Conservation (phyloP, 1,139 yeast genomes). For the Keqinozyma sinolaborantium region DNA sequence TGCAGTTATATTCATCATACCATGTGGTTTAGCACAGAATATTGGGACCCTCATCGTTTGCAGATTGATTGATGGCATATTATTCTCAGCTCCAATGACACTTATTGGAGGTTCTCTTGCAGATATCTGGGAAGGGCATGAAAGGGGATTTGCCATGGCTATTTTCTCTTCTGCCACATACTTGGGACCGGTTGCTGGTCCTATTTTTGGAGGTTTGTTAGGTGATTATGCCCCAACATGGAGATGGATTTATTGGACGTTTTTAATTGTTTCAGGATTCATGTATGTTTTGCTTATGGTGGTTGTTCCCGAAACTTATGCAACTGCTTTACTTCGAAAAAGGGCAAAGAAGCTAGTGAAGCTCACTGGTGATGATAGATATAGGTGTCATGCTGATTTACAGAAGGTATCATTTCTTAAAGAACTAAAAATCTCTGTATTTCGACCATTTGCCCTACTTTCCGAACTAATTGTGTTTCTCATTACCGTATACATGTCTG, state of each 20-base stretch:
- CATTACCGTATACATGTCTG: conserved; percentile 54
- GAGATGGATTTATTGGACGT: conserved; percentile 72
- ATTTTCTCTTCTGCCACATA: conserved; percentile 24
- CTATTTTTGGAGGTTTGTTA: conserved; percentile 62
- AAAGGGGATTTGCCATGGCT: conserved; percentile 74
- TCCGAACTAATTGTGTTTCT: conserved; percentile 50
- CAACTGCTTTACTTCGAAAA: conserved; percentile 42
- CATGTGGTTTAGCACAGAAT: conserved; percentile 66
- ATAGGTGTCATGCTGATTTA: conserved; percentile 45
- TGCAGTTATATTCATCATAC: conserved; percentile 61
- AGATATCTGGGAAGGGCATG: conserved; percentile 59
- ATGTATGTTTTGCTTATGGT: conserved; percentile 34
- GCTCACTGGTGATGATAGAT: conserved; percentile 47
- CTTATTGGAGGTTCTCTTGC: conserved; percentile 73
- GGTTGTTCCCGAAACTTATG: conserved; percentile 54
- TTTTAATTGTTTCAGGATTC: conserved; percentile 51
- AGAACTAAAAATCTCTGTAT: conserved; percentile 40
- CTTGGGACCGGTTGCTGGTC: conserved; percentile 42
- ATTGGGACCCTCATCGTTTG: conserved; percentile 63
- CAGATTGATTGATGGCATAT: conserved; percentile 62
- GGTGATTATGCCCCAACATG: conserved; percentile 58
- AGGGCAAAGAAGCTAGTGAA: conserved; percentile 52
- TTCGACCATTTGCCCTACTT: conserved; percentile 46
- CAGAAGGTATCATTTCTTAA: conserved; percentile 35
- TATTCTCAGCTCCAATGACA: conserved; percentile 73